Evolutionary conservation across 2,329 filamentous ascomycete species (phyloP), one percentile per base, ranked within the genome.

Genomic region (Metarhizium humberi): DNA sequence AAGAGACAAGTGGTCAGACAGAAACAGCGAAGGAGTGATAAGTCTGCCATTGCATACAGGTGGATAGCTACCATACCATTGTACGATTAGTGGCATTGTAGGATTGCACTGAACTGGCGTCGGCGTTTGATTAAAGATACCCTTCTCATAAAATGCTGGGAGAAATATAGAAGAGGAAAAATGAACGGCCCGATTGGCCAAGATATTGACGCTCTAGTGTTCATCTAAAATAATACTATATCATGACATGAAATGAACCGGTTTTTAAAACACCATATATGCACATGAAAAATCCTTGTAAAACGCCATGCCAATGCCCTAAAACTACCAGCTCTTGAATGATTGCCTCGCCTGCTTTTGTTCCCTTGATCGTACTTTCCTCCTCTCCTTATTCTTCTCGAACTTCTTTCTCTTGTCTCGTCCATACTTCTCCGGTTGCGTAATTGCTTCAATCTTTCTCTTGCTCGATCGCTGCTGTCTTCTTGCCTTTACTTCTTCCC

Each of bases 401-500:
- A 88, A 80, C 76, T 87, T 91, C 75, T 86, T 88, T 68, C 81
- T 84, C 83, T 96, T 96, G 63, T 87, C 85, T 65, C 80, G 77
- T 32, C 85, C 89, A 63, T 85, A 84, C 67, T 79, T 86, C 73
- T 94, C 92, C 1, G 94, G 94, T 65, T 87, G 82, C 51, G 81
- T 81, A 29, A 99, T 85, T 11, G 89, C 89, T 67, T 95, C 92
- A 60, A 97, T 89, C 72, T 90, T 89, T 64, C 94, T 82, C 81
- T 99, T 99, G 60, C 79, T 82, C 54, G 87, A 83, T 60, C 95
- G 77, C 64, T 85, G 82, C 67, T 90, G 83, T 61, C 94, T 78
- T 64, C 86, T 83, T 60, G 80, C 78, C 65, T 81, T 82, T n/a
- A 94, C 85, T 16, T 78, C 80, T 53, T 87, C 84, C 57, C 90